These are phyloP conservation scores for Solanum verrucosum DNA, from an alignment of 257 asterid species.

Conservation along the genomic window DNA sequence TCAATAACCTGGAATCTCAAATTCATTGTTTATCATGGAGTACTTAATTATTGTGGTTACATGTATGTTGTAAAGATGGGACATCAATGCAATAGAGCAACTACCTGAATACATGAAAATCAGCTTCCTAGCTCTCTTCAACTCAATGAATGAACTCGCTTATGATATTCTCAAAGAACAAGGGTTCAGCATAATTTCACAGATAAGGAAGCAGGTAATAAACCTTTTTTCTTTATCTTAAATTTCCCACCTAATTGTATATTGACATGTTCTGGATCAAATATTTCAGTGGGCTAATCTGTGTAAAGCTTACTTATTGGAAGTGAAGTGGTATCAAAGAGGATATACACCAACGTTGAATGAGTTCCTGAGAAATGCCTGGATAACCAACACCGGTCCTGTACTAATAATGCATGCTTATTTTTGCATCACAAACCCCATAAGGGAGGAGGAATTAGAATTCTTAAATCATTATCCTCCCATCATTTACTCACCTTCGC, in stretches of 20 bases:
- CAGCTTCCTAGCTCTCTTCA: constrained; percentile 33
- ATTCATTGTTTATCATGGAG: no score
- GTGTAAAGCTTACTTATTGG: constrained; percentile 24
- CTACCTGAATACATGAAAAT: constrained; percentile 42
- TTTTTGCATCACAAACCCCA: constrained; percentile 21
- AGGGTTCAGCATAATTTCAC: constrained; percentile 30
- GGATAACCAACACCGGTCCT: constrained; percentile 32
- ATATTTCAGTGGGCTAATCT: constrained; percentile 35
- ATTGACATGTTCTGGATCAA: background rate
- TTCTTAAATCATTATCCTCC: constrained; percentile 12
- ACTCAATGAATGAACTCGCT: constrained; percentile 30
- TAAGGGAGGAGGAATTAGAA: constrained; percentile 16
- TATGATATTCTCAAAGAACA: constrained; percentile 42
- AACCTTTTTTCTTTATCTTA: background rate
- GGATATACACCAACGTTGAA: constrained; percentile 26
- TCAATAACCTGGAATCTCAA: no score
- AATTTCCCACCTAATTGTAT: background rate
- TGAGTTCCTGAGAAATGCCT: constrained; percentile 25
- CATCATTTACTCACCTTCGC: constrained; percentile 24
- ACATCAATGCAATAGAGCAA: constrained; percentile 25
- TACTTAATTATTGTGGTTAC: background rate
- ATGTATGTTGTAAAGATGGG: constrained; percentile 16
- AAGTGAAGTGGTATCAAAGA: constrained; percentile 35
- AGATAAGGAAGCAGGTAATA: constrained; percentile 23
- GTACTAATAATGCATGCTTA: constrained; percentile 16